Conservation (phyloP, 176 grass and related monocot species). For the Oryza glaberrima region DNA sequence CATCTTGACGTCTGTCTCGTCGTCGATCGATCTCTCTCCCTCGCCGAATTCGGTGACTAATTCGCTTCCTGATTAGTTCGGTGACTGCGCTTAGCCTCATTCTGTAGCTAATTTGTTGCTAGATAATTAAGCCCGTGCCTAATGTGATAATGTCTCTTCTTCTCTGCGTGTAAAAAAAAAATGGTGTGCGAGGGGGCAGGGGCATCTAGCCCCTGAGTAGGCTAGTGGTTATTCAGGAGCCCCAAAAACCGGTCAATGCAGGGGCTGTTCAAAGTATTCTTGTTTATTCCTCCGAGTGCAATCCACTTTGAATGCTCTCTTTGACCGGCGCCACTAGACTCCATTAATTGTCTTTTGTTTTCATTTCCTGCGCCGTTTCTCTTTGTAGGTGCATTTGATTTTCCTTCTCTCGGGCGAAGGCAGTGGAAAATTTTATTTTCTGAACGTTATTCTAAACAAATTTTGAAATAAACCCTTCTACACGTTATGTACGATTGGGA, state of each 20-base stretch:
- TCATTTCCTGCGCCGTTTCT: neutral
- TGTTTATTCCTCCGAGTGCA: slow-evolving; percentile 50
- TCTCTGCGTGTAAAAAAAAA: neutral
- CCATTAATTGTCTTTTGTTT: neutral
- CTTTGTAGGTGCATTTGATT: neutral
- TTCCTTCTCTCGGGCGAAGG: neutral
- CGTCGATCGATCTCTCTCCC: neutral
- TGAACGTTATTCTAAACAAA: neutral
- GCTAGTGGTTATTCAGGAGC: slow-evolving; percentile 33
- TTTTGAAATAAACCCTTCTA: neutral
- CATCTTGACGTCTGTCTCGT: slow-evolving; percentile 47
- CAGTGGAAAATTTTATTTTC: neutral
- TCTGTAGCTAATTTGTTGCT: slow-evolving; percentile 47
- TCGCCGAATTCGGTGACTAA: neutral
- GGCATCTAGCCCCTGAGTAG: slow-evolving; percentile 38
- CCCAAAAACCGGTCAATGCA: slow-evolving; percentile 43
- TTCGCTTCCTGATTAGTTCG: slow-evolving; percentile 7
- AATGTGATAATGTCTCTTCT: neutral
- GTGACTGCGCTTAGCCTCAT: slow-evolving; percentile 40
- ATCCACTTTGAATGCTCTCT: slow-evolving; percentile 50
- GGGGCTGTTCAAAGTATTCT: slow-evolving; percentile 47
- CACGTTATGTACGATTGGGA: no score
- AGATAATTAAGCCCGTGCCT: slow-evolving; percentile 19
- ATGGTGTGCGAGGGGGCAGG: slow-evolving; percentile 18
- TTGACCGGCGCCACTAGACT: slow-evolving; percentile 42